These are phyloP conservation scores for Plenodomus biglobosus DNA, from an alignment of 2,329 filamentous ascomycete genomes.

Conservation along the genomic window DNA sequence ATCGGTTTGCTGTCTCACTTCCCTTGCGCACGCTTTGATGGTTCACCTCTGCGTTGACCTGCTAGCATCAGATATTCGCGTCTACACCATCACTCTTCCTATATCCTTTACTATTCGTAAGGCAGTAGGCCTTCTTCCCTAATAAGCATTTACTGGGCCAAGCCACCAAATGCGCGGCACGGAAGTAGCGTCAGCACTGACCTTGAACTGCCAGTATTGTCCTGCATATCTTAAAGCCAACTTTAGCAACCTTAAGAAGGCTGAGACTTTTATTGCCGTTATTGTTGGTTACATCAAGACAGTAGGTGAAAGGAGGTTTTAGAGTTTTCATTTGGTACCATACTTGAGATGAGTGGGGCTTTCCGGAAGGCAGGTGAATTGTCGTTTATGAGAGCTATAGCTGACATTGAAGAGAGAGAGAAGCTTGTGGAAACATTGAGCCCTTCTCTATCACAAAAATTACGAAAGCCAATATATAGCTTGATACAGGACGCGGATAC, in stretches of 20 bases:
- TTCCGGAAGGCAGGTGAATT: slow-evolving; percentile 7
- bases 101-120: slow-evolving; percentile 25
- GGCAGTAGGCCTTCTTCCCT: too few species aligned
- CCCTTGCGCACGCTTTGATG: slow-evolving; percentile 21
- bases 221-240: slow-evolving; percentile 21
- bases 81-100: slow-evolving; percentile 12
- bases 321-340: slow-evolving; percentile 31
- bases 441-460: too few species aligned
- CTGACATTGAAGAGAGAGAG: slow-evolving; percentile 22
- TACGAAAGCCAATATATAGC: too few species aligned
- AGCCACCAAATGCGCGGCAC: slow-evolving; percentile 25
- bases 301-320: slow-evolving; percentile 10
- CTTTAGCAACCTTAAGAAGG: neutral
- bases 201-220: slow-evolving; percentile 30
- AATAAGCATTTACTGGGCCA: slow-evolving; percentile 17
- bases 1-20: slow-evolving; percentile 8
- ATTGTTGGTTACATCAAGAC: slow-evolving; percentile 11
- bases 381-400: neutral
- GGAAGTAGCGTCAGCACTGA: slow-evolving; percentile 18
- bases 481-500: slow-evolving; percentile 24
- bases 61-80: slow-evolving; percentile 16
- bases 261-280: neutral
- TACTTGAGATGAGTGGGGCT: slow-evolving; percentile 16
- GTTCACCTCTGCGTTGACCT: slow-evolving; percentile 26
- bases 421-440: too few species aligned